Conservation (phyloP, 768 basidiomycete species). For the Amyloporia xantha region DNA sequence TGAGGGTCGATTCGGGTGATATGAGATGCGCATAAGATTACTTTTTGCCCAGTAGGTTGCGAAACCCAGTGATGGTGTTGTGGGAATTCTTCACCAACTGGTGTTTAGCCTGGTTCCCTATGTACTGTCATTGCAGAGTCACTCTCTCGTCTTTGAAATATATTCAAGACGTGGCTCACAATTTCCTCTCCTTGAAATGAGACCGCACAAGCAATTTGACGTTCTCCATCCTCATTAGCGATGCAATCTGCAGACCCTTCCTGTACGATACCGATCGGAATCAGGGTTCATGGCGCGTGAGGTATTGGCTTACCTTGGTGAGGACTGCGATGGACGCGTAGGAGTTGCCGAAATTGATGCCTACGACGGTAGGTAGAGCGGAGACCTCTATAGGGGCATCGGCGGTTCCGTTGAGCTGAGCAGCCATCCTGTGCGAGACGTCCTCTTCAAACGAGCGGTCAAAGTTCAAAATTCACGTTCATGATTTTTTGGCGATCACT, state of each 20-base stretch:
- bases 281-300: too few species aligned
- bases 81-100: slow-evolving; percentile 93
- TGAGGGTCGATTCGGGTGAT: too few species aligned
- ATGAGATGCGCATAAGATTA: too few species aligned
- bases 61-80: slow-evolving; percentile 94
- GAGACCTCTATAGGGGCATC: slow-evolving; percentile 33
- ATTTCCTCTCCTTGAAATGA: slow-evolving; percentile 89
- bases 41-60: slow-evolving; percentile 91
- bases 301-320: slow-evolving; percentile 70
- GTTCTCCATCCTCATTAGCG: slow-evolving; percentile 97
- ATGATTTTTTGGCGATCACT: too few species aligned
- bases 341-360: slow-evolving; percentile 95
- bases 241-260: slow-evolving; percentile 92
- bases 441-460: too few species aligned
- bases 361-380: slow-evolving; percentile 57
- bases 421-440: slow-evolving; percentile 27
- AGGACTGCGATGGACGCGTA: slow-evolving; percentile 94
- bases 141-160: not conserved
- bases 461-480: too few species aligned
- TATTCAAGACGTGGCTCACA: slow-evolving; percentile 34
- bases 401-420: slow-evolving; percentile 46
- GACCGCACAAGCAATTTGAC: slow-evolving; percentile 93
- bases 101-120: slow-evolving; percentile 89
- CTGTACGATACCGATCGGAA: slow-evolving; percentile 40
- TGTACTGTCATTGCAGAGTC: slow-evolving; percentile 52